Evolutionary conservation across 306 rosid species (phyloP), one percentile per base, ranked within the genome.

Genomic region (apple (Malus domestica)): DNA sequence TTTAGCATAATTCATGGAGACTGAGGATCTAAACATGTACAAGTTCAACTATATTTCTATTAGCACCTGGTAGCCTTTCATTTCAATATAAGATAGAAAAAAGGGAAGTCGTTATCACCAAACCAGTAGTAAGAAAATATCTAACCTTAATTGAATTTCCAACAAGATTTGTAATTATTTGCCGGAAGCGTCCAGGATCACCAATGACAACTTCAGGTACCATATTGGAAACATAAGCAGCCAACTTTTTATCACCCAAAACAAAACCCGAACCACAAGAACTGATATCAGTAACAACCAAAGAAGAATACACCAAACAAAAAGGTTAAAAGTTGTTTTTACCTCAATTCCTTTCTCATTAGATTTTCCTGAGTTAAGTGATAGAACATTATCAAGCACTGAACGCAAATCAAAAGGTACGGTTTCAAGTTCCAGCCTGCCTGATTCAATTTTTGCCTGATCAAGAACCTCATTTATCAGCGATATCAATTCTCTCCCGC

Each of bases 391-490:
- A 75, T 95, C 97, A 44, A 95, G 93, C 79, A 88, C 88, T 58
- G 82, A 87, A 18, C 88, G 97, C 23, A 89, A 88, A 80, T 92
- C 90, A 77, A 95, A 87, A 67, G 90, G 89, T 45, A 92, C 93
- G 68, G 89, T 87, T 86, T 95, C 97, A 68, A 95, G 98, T 86
- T 95, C 97, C 74, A 95, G 97, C 81, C 91, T 92, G 33, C 92
- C 91, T 22, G 97, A 93, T 85, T 95, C 98, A 2, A 95, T 92
- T 90, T 95, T 95, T 54, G 97, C 98, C 78, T 89, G 97, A 81
- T 95, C 97, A 70, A 92, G 98, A 81, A 95, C 98, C 90, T 90
- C 97, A 71, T 87, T 95, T 80, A 95, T 92, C 59, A 95, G 87
- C 1, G 96, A 90, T 85, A 95, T 89, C 14, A 95, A 90, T 76